phyloP scores from a whole-genome alignment of 2,329 filamentous ascomycete species.

The Ophiocordyceps polyrhachis-furcata region DNA sequence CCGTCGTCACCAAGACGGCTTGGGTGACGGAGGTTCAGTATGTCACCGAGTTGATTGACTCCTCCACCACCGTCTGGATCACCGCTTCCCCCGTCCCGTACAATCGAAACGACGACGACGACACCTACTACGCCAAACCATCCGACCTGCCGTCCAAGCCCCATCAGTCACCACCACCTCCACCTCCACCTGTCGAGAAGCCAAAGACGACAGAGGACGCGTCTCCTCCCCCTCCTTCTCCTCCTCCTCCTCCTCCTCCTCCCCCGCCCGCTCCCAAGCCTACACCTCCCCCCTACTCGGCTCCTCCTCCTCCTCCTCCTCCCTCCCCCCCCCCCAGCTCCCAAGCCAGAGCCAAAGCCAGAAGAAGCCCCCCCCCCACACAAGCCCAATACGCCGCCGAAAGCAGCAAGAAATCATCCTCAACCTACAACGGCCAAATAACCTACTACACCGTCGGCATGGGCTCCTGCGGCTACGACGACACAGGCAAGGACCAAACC shows the following conservation, averaged over 20 bases:
- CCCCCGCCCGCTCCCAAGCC: slow-evolving; percentile 1
- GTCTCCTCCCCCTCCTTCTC: background rate
- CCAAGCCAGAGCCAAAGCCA: background rate
- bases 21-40: slow-evolving; percentile 23
- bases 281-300: background rate
- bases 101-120: slow-evolving; percentile 12
- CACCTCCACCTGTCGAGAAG: background rate
- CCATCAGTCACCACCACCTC: background rate
- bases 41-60: slow-evolving; percentile 29
- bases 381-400: background rate
- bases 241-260: background rate
- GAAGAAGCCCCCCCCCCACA: slow-evolving; percentile 1
- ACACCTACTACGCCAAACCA: background rate
- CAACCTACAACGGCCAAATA: slow-evolving; percentile 35
- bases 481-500: slow-evolving; percentile 31
- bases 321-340: slow-evolving; percentile 1
- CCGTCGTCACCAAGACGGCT: slow-evolving; percentile 26
- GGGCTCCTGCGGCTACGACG: slow-evolving; percentile 48
- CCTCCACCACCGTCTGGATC: slow-evolving; percentile 27
- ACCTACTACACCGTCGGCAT: slow-evolving; percentile 58
- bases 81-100: slow-evolving; percentile 12
- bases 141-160: background rate
- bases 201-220: background rate
- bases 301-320: slow-evolving; percentile 3
- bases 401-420: slow-evolving; percentile 1